Evolutionary conservation across 257 asterid genomes (phyloP).

Genomic region (Jacaranda mimosifolia): DNA sequence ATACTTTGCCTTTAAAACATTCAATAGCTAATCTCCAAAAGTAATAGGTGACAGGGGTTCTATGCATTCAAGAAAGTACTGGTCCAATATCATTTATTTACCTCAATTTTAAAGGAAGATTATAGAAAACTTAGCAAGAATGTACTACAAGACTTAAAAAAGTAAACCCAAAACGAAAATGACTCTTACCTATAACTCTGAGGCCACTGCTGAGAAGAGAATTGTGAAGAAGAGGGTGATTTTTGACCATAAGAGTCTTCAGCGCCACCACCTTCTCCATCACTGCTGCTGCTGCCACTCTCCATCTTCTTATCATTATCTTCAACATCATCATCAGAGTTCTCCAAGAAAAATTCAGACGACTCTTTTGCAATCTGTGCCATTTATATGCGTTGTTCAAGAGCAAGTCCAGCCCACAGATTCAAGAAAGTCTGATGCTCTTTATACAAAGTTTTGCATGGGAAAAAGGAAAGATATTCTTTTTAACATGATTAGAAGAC

Average conservation of each 20-base stretch:
- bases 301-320: constrained; percentile 38
- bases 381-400: constrained; percentile 31
- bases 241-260: constrained; percentile 21
- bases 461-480: not conserved
- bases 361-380: constrained; percentile 37
- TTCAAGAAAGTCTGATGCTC: not conserved
- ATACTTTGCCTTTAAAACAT: not conserved
- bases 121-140: not conserved
- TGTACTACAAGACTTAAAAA: too few relatives aligned
- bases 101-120: not conserved
- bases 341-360: constrained; percentile 42
- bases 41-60: not conserved
- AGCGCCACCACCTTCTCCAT: constrained; percentile 31
- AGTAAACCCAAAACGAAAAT: not conserved
- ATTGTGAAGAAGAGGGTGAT: constrained; percentile 32
- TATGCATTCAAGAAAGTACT: not conserved
- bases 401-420: not conserved
- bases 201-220: constrained; percentile 74
- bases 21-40: not conserved
- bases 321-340: constrained; percentile 45
- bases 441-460: constrained; percentile 23
- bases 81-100: not conserved
- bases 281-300: constrained; percentile 21
- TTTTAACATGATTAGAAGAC: not conserved
- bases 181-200: constrained; percentile 61